These are phyloP conservation scores for Camptophora hylomeconis DNA, from an alignment of 2,329 filamentous ascomycete species.

Conservation along the genomic window DNA sequence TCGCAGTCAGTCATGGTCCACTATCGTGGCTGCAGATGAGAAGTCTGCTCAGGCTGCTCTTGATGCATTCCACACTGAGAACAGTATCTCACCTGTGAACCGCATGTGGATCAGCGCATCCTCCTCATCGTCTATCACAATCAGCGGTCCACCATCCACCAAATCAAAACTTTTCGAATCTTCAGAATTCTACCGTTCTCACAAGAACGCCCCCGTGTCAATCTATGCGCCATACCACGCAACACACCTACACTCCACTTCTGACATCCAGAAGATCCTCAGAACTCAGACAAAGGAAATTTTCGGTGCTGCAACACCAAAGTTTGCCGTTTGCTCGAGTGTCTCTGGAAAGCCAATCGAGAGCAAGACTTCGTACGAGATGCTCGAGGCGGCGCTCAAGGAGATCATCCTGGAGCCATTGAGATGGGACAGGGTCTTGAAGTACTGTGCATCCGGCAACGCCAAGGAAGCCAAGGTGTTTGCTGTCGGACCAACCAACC, in stretches of 20 bases:
- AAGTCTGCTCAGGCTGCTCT: conserved; percentile 17
- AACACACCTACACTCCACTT: conserved; percentile 38
- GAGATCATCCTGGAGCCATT: conserved; percentile 27
- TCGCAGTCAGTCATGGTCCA: conserved; percentile 27
- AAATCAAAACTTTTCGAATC: conserved; percentile 39
- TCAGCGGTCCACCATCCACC: conserved; percentile 44
- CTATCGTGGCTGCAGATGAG: conserved; percentile 25
- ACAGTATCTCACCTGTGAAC: conserved; percentile 36
- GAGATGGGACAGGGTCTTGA: conserved; percentile 29
- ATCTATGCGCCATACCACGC: conserved; percentile 49
- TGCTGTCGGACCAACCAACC: conserved; percentile 39
- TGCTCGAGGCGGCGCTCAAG: conserved; percentile 23
- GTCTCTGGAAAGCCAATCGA: conserved; percentile 23
- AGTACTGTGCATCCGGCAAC: conserved; percentile 15
- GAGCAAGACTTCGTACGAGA: conserved; percentile 20
- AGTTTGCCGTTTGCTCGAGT: conserved; percentile 26
- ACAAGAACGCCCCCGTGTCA: conserved; percentile 39
- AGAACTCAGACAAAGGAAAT: conserved; percentile 21
- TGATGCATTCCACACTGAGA: conserved; percentile 20
- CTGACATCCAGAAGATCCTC: conserved; percentile 40
- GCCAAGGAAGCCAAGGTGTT: conserved; percentile 26
- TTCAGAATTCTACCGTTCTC: conserved; percentile 33
- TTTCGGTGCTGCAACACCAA: conserved; percentile 19
- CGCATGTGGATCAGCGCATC: conserved; percentile 47
- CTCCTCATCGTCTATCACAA: conserved; percentile 45